Evolutionary conservation across 495 filamentous ascomycete species (phyloP), one percentile per base, ranked within the genome.

Genomic region (Massariosphaeria phaeospora): DNA sequence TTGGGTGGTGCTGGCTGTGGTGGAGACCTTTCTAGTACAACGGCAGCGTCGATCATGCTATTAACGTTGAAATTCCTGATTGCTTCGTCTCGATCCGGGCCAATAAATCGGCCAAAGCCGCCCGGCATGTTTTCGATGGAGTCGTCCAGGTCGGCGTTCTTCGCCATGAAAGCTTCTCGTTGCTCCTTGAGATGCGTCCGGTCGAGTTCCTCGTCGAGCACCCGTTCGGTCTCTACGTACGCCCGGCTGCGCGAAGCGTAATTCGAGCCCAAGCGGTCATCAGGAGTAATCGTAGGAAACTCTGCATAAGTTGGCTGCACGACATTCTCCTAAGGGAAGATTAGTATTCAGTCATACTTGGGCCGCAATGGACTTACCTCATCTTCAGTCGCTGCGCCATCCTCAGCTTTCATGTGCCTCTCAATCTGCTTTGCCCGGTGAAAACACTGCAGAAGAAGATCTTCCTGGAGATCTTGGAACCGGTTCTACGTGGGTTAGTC

Each of bases 161-260:
- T 23, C 18, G 23, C 33, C 17, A 59, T 21, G 24, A 57, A 57
- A 0, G 30, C 6, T 34, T 47, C 57, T 12, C 25, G 41, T 23
- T 30, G n/a, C 17, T 48, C 21, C 8, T 52, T 42, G 20, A 60
- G 45, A 27, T 30, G 7, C 13, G 21, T 33, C 12, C 57, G 56
- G 2, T 6, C 3, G 8, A 55, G 40, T 13, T 55, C 48, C 25
- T 54, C 34, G 17, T 59, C 40, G 18, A 54, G 33, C 43, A 64
- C 34, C 11, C 39, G 33, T 47, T 64, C 57, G 15, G 53, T 55
- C 27, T 64, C 61, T n/a, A 64, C 46, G 43, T 57, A 61, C 3
- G 52, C 61, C 18, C 61, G 30, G 48, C 57, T 61, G 11, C 61
- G 61, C 20, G 61, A 64, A 4, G 52, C 57, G 39, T 47, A 64